Conservation (phyloP, 768 basidiomycete genomes). For the Amanita brunnescens region DNA sequence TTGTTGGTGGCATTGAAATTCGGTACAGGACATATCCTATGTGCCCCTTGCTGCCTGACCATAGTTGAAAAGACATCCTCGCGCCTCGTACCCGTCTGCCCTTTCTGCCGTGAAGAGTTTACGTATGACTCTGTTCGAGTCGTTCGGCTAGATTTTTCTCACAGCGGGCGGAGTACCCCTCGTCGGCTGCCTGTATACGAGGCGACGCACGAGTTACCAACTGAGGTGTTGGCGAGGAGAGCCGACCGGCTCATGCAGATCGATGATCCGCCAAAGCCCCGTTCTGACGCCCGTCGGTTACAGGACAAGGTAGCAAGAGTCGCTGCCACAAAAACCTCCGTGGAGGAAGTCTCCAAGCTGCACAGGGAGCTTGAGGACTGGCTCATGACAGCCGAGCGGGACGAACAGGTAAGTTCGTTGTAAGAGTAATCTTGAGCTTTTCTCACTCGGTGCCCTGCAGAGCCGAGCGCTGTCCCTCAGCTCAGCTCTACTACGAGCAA, state of each 20-base stretch:
- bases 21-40: constrained; percentile 68
- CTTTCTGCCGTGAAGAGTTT: constrained; percentile 78
- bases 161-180: constrained; percentile 64
- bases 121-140: constrained; percentile 56
- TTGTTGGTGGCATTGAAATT: constrained; percentile 10
- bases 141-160: constrained; percentile 70
- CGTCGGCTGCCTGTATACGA: constrained; percentile 44
- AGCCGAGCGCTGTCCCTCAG: constrained; percentile 51
- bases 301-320: constrained; percentile 75
- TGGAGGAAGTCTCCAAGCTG: constrained; percentile 73
- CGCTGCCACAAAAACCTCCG: constrained; percentile 79
- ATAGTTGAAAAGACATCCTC: constrained; percentile 76
- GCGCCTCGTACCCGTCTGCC: constrained; percentile 65
- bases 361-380: constrained; percentile 76
- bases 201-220: constrained; percentile 35
- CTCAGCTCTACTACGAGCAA: constrained; percentile 72
- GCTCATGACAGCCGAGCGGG: constrained; percentile 51
- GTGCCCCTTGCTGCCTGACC: constrained; percentile 66
- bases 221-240: constrained; percentile 32
- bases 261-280: constrained; percentile 33
- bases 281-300: constrained; percentile 53
- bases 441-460: background rate
- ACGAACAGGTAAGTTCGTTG: constrained; percentile 50
- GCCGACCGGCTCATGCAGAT: constrained; percentile 40
- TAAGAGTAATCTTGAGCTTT: constrained; percentile 1